Base-by-base conservation (phyloP, 2,329 filamentous ascomycete species). In the Aspergillus thermomutatus region DNA sequence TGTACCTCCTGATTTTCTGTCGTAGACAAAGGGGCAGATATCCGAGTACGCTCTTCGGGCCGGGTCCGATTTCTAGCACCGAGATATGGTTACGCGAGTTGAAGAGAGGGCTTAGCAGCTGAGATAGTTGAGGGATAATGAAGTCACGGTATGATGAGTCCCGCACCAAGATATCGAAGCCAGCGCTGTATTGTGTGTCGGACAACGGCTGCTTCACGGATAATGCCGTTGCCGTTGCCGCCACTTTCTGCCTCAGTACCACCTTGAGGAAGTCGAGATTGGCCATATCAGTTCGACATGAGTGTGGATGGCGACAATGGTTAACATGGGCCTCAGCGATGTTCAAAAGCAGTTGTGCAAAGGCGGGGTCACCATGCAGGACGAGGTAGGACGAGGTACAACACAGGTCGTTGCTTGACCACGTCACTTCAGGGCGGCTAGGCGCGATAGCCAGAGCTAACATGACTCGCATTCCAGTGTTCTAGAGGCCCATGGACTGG, bases 41-140 rank as follows among this genome's bases (percentile, higher is more conserved):
- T 54, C 72, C 80, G 49, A 87, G 72, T 6, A 87, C 63, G 62
- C 77, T 86, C 67, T 78, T 74, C 0, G 82, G 79, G 8, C 85
- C 85, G 0, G 85, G 82, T 60, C 83, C 83, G 50, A 87, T 81
- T 62, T 87, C 85, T 5, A 87, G 74, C 17, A 80, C 77, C 3
- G 83, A 85, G 58, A 87, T 69, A 11, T 64, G 11, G 27, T 14
- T 50, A 28, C 73, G 75, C 5, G 78, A 78, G 37, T 71, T 64
- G 60, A 80, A 67, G 34, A 83, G 70, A 54, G 75, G 62, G 1
- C 54, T 50, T 2, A 86, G 62, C 0, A 82, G 58, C 37, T 69
- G 63, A 50, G 71, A 70, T 4, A 86, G 69, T 45, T 82, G 76
- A 45, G 63, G 61, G 8, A 63, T 69, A 31, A 85, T 78, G 66